These are phyloP conservation scores for Alternaria conjuncta DNA, from an alignment of 2,329 filamentous ascomycete genomes.

Conservation along the genomic window DNA sequence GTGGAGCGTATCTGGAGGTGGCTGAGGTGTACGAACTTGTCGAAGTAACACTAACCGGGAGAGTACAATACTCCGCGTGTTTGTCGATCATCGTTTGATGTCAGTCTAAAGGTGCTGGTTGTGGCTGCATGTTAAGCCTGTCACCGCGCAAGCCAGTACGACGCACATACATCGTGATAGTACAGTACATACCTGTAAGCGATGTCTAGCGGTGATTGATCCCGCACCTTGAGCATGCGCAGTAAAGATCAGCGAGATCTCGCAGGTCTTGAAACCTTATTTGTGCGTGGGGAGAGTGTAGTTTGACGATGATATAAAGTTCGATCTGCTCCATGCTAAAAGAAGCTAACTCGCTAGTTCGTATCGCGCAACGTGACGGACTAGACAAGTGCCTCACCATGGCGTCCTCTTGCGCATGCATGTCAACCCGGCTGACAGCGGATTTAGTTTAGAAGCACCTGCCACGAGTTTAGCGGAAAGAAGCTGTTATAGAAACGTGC, in stretches of 20 bases:
- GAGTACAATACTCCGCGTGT: neutral
- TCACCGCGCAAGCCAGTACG: neutral
- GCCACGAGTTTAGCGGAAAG: constrained; percentile 17
- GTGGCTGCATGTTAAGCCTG: neutral
- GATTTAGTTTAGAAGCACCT: constrained; percentile 17
- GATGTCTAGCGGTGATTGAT: neutral
- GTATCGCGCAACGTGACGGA: constrained; percentile 2
- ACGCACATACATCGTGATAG: neutral
- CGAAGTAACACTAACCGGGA: neutral
- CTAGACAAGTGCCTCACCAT: constrained; percentile 5
- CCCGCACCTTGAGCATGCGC: neutral
- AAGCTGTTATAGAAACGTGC: constrained; percentile 9
- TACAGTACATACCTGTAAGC: neutral
- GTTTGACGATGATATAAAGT: constrained; percentile 26
- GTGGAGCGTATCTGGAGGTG: constrained; percentile 1
- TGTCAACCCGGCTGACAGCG: constrained; percentile 30
- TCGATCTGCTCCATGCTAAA: constrained; percentile 4
- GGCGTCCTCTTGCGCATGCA: constrained; percentile 10
- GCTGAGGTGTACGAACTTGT: neutral
- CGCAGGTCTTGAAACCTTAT: neutral
- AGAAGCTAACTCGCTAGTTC: constrained; percentile 4
- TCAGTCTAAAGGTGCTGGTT: neutral
- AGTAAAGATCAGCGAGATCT: neutral
- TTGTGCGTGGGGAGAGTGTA: constrained; percentile 1
- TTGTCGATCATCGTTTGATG: neutral